Evolutionary conservation across 2,329 filamentous ascomycete species (phyloP), one percentile per base, ranked within the genome.

Genomic region (Stenocarpella maydis): DNA sequence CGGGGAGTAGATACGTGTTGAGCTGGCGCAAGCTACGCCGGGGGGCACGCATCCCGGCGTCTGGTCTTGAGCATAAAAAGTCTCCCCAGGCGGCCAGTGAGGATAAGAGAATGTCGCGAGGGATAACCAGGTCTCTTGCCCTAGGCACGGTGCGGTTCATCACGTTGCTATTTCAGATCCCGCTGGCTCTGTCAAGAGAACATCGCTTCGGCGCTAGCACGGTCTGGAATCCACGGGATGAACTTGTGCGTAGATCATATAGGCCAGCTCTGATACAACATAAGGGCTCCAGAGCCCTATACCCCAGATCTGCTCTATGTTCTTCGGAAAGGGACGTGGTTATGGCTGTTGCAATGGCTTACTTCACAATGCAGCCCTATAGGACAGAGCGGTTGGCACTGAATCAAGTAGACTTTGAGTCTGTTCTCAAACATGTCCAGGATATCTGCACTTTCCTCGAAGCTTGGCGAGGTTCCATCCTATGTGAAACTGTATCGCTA

Each of bases 191-290:
- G n/a, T 49, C 43, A 49, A 63, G 58, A 43, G 58, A n/a, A 49
- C 15, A 63, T 61, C 58, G 43, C 49, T 37, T 34, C 52, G 52
- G 17, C 14, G 14, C 15, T 34, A 63, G 31, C 17, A 49, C 7
- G 21, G 58, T 49, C 58, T 63, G 41, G 58, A 49, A 17, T 28
- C 58, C 28, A 28, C 58, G 28, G 58, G 43, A 63, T 19, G 58
- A 63, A 63, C 58, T 63, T 49, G 28, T 7, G 43, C n/a, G 58
- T 24, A 49, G 58, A 63, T 63, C 58, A 49, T 63, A 49, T 63
- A 63, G 43, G 43, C 43, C 8, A 19, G 41, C 58, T 63, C 14
- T 37, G 34, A 37, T 37, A 49, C n/a, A 19, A 63, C 15, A 49
- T 28, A 43, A 63, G 47, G 49, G 58, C 58, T 43, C 43, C 15